Evolutionary conservation across 164 flowering plant species (phyloP), one percentile per base, ranked within the genome.

Genomic region (Berberis vulgaris): DNA sequence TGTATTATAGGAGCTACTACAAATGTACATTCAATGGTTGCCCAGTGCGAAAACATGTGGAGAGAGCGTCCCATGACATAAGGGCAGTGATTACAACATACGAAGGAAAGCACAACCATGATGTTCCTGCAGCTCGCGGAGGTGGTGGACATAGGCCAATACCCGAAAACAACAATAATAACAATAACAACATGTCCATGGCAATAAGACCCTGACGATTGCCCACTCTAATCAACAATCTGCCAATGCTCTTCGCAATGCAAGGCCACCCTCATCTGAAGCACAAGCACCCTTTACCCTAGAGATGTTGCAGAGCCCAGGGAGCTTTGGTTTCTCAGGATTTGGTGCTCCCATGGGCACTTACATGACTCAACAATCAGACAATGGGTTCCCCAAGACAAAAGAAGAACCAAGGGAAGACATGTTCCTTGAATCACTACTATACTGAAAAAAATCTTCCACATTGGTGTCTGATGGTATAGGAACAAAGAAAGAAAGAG

Each of bases 71-170:
- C 0, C 86, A 91, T 39, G 96, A 91, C 50, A 43, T 68, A 40
- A 79, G 88, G 55, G 91, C 96, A 2, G 97, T 91, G 78, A 83
- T 91, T 72, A 88, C 96, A 1, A 84, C 96, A 1, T 91, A 91
- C 8, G 97, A 88, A 69, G 97, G 97, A 43, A 91, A 88, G 49
- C 97, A 91, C 82, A 91, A 84, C 81, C 97, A 91, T 38, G 97
- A 91, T 64, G 96, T 88, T 41, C 97, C 97, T 0, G 91, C 91
- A 1, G 83, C 90, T 7, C 88, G 94, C 1, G 96, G 94, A 13
- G 81, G 86, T 59, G 76, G 81, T 12, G 52, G 79, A 12, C 78
- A 77, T 50, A 71, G 83, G 67, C 83, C 84, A n/a, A 3, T 62
- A 0, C 10, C 67, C 0, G 62, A 57, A 40, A 39, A 55, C 75